Conservation (phyloP, 176 grass and related monocot species). For the Puccinellia tenuiflora region DNA sequence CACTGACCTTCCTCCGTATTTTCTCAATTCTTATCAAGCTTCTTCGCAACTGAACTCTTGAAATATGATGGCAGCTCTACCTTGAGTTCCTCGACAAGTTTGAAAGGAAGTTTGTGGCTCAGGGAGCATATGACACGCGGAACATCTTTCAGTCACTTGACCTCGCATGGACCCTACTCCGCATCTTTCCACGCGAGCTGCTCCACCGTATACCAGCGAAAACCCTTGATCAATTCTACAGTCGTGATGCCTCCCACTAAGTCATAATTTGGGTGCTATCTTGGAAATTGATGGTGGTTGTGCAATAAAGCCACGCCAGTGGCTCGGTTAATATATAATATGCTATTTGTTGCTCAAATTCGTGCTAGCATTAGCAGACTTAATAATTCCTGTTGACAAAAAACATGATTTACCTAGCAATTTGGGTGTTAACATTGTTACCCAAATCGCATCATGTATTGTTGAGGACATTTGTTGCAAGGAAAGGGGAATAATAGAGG, state of each 20-base stretch:
- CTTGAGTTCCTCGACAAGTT: conserved; percentile 98
- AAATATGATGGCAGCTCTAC: conserved; percentile 59
- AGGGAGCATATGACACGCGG: conserved; percentile 82
- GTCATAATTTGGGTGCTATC: neutral
- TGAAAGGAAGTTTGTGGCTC: conserved; percentile 79
- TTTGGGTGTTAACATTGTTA: neutral
- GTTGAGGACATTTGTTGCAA: neutral
- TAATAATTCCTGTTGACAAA: neutral
- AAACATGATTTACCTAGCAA: neutral
- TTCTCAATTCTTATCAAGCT: conserved; percentile 2
- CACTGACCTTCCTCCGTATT: neutral
- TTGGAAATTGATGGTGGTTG: neutral
- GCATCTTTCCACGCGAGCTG: conserved; percentile 84
- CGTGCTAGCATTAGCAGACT: neutral
- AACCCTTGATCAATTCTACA: conserved; percentile 85
- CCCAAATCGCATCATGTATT: neutral
- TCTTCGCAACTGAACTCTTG: neutral
- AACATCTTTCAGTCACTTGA: conserved; percentile 99
- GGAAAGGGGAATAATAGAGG: neutral
- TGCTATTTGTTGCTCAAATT: neutral
- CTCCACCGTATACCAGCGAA: conserved; percentile 85
- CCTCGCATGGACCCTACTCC: conserved; percentile 85
- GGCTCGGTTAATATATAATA: neutral
- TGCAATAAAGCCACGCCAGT: neutral
- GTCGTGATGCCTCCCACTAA: conserved; percentile 64